Base-by-base conservation (phyloP, 1,284 basidiomycete species). In the Puccinia horiana region DNA sequence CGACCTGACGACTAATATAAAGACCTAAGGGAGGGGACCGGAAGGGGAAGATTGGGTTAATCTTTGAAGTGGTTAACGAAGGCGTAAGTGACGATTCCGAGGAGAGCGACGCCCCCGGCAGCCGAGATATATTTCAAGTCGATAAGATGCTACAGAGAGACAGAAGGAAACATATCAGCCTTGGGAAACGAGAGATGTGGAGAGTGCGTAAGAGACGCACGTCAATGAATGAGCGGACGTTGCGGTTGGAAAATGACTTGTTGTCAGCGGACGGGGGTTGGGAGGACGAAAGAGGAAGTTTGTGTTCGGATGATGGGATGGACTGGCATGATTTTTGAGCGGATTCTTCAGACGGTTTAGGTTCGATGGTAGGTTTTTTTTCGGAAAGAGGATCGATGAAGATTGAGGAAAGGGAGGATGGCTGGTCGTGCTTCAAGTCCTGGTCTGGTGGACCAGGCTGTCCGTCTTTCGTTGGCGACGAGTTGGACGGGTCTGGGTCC, bases 71-170 rank as follows among this genome's bases (percentile, higher is more conserved):
- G 49, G 61, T 73, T 73, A 12, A 74, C 44, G 32, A 81, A 44
- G 4, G 79, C 79, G 73, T 81, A 81, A 49, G 79, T 58, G 12
- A 70, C 70, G 6, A 81, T 63, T n/a, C 79, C 70, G 23, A 81
- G 40, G 16, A 81, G 61, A 14, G 79, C 79, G 12, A 81, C 70
- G 8, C 79, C 79, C 47, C 67, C 56, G 5, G 79, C 79, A 1
- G 79, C 67, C 8, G 70, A 74, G 58, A 58, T 40, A 44, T 52
- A 72, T n/a, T 80, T 70, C 11, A 58, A 54, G n/a, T 44, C 49
- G 35, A 20, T 18, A 29, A 80, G 32, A 11, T 58, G 18, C 35
- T 37, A 79, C n/a, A 42, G 20, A 54, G 1, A 47, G 69, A n/a
- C 11, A 14, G n/a, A 61, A 40, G 23, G 23, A 40, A 58, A 54